phyloP scores from a whole-genome alignment of 345 rosid species.

The Mercurialis annua region DNA sequence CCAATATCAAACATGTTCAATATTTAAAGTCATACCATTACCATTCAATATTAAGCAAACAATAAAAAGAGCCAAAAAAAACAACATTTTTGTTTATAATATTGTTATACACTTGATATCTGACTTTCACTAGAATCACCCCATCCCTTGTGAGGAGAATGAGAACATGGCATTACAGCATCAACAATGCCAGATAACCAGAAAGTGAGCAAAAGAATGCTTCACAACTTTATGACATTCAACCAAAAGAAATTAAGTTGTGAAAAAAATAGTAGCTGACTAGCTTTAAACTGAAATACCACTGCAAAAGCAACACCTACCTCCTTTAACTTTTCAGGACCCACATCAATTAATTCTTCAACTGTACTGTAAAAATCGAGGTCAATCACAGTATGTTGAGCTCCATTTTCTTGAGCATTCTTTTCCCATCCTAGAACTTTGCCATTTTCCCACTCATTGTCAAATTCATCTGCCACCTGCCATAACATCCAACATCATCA shows the following conservation, averaged over 20 bases:
- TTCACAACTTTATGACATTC: not conserved
- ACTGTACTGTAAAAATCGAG: constrained; percentile 88
- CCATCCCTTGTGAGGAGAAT: no score
- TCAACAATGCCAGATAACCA: not conserved
- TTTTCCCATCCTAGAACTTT: constrained; percentile 63
- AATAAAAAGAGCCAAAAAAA: no score
- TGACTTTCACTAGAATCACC: no score
- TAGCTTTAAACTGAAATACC: not conserved
- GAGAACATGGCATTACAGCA: no score
- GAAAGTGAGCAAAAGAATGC: not conserved
- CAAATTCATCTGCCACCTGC: constrained; percentile 74
- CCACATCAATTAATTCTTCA: constrained; percentile 86
- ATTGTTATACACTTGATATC: no score
- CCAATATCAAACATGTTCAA: no score
- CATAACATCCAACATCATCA: constrained; percentile 2
- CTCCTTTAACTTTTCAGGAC: constrained; percentile 89
- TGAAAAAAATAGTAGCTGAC: not conserved
- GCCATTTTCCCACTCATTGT: constrained; percentile 62
- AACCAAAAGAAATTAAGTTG: not conserved
- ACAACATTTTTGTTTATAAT: no score
- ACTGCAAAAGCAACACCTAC: constrained; percentile 32
- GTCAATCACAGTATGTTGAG: constrained; percentile 53
- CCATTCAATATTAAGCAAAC: no score
- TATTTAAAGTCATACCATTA: no score
- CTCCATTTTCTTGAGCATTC: constrained; percentile 53